These are phyloP conservation scores for Melampsora larici-populina DNA, from an alignment of 1,284 basidiomycete genomes.

Conservation along the genomic window DNA sequence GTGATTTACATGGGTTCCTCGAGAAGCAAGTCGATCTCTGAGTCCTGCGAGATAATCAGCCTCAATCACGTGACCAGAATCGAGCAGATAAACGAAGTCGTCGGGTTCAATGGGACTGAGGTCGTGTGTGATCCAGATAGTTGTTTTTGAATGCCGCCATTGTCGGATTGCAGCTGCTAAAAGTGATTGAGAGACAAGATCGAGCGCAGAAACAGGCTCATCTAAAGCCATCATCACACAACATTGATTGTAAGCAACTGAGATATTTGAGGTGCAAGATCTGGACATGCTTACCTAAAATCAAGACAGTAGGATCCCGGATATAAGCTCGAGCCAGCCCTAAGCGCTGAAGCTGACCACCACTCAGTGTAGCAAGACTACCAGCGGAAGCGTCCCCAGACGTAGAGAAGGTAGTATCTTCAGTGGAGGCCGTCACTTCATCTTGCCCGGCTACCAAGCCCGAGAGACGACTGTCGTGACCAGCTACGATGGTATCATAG, in stretches of 20 bases:
- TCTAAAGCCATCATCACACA: constrained; percentile 59
- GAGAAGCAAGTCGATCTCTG: constrained; percentile 55
- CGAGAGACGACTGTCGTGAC: constrained; percentile 1
- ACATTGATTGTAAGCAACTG: constrained; percentile 14
- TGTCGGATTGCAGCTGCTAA: constrained; percentile 82
- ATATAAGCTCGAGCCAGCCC: constrained; percentile 84
- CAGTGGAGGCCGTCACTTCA: background rate
- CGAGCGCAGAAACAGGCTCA: constrained; percentile 92
- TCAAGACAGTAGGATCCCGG: constrained; percentile 80
- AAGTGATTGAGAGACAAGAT: constrained; percentile 77
- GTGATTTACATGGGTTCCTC: background rate
- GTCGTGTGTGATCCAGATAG: constrained; percentile 95
- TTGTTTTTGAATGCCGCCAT: constrained; percentile 80
- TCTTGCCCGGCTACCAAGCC: background rate
- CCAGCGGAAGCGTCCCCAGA: constrained; percentile 58
- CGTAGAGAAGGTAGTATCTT: background rate
- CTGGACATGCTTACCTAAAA: constrained; percentile 68
- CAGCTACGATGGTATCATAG: constrained; percentile 71
- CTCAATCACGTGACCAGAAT: constrained; percentile 74
- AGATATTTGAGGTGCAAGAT: background rate
- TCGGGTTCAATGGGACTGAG: constrained; percentile 71
- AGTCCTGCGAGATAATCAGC: constrained; percentile 79
- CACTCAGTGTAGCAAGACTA: constrained; percentile 65
- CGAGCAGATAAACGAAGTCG: constrained; percentile 92
- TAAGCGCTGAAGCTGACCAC: constrained; percentile 88